Evolutionary conservation across 805 yeast genomes (phyloP).

Genomic region (Maudiozyma saulgeensis): DNA sequence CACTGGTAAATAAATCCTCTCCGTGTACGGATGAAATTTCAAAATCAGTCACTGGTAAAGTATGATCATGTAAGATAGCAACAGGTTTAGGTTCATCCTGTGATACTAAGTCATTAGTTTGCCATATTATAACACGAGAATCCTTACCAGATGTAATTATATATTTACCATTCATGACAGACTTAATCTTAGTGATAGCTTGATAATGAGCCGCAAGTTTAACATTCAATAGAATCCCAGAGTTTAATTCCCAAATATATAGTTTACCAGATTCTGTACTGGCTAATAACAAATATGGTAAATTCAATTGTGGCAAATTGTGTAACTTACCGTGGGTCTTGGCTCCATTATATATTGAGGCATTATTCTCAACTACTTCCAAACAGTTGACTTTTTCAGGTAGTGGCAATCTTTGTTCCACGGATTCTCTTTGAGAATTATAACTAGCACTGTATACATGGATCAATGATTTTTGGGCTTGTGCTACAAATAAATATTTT

Average conservation of each 20-base stretch:
- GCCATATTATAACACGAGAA: constrained; percentile 72
- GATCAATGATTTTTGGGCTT: constrained; percentile 61
- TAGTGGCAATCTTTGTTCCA: constrained; percentile 71
- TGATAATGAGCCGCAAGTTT: constrained; percentile 78
- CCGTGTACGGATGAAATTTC: constrained; percentile 38
- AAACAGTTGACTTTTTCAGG: constrained; percentile 64
- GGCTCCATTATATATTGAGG: background rate
- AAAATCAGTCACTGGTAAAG: constrained; percentile 35
- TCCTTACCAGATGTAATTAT: constrained; percentile 74
- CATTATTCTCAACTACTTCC: constrained; percentile 17
- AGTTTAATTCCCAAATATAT: constrained; percentile 74
- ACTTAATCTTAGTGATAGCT: constrained; percentile 47
- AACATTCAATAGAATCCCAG: constrained; percentile 65
- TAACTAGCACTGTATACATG: constrained; percentile 51
- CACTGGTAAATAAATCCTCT: constrained; percentile 31
- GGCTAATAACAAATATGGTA: constrained; percentile 64
- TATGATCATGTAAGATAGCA: constrained; percentile 51
- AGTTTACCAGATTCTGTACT: constrained; percentile 52
- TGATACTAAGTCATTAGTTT: constrained; percentile 43
- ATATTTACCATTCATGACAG: constrained; percentile 54
- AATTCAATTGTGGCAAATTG: constrained; percentile 33
- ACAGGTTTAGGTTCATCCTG: constrained; percentile 44
- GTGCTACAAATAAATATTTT: constrained; percentile 52
- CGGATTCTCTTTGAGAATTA: constrained; percentile 35
- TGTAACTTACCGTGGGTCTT: constrained; percentile 3